Base-by-base conservation (phyloP, 352 stramenopile genomes). In the Aphanomyces stellatus region DNA sequence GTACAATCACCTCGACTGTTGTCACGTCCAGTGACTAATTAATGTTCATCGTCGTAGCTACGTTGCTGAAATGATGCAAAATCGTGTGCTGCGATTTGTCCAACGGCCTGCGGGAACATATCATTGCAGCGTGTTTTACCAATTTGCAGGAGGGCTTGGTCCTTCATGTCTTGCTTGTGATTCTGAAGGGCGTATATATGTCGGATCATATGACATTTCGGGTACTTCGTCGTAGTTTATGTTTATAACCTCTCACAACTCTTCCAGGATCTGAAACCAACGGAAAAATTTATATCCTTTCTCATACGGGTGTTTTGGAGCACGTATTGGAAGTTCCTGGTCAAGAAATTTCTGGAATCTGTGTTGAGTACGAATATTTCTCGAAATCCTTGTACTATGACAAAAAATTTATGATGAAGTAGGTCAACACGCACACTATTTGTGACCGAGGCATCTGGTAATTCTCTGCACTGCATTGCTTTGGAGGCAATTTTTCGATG, bases 131-230 rank as follows among this genome's bases (percentile, higher is more conserved):
- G 87, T 96, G 15, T 93, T 95, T 34, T 73, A 92, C 62, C 83
- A 93, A 69, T 95, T 95, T 62, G 71, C 76, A 13, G 88, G 88
- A 3, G 81, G 82, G 13, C 73, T 96, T 64, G 87, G 88, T 0
- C 88, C 87, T 8, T 93, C 85, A 2, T 85, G 85, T 31, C 56
- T 94, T 33, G 81, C 73, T 15, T 90, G 78, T 49, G 83, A 88
- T n/a, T 68, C 65, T 6, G 74, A 75, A 27, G 83, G 82, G 3
- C 69, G 65, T 3, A 60, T 96, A 24, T 95, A 90, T 61, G 85
- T 96, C 19, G 87, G 85, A 2, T 82, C 90, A 62, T 95, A 85
- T 66, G 85, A 95, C 68, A 91, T 94, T 77, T 75, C 82, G 62
- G 81, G 81, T 88, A 59, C n/a, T 22, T 7, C 13, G 33, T 19